These are phyloP conservation scores for Salix udensis DNA, from an alignment of 345 rosid genomes.

Conservation along the genomic window DNA sequence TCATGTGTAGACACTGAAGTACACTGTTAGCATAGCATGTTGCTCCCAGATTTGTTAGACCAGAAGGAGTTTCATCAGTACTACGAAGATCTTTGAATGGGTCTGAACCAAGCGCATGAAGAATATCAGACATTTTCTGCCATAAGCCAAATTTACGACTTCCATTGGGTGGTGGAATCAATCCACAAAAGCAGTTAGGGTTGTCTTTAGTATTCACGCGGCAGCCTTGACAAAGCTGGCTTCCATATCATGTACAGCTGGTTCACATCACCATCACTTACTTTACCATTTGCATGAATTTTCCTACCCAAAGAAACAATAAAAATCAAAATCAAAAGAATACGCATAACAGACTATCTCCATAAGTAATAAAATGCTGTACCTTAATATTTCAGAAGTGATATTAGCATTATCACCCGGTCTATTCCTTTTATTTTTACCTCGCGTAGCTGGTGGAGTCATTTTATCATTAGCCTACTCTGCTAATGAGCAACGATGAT, in stretches of 20 bases:
- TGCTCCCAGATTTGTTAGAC: conserved; percentile 89
- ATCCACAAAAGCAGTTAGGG: conserved; percentile 90
- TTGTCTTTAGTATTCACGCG: conserved; percentile 86
- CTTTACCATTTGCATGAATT: conserved; percentile 59
- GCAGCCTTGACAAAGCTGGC: conserved; percentile 90
- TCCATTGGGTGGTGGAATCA: conserved; percentile 76
- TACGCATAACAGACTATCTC: conserved; percentile 1
- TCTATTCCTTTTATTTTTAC: conserved; percentile 62
- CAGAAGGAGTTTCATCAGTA: conserved; percentile 71
- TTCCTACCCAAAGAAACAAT: conserved; percentile 44
- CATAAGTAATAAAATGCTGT: conserved; percentile 5
- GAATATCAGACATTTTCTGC: conserved; percentile 78
- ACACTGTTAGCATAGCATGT: conserved; percentile 99
- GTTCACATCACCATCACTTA: conserved; percentile 57
- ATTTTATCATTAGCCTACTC: conserved; percentile 40
- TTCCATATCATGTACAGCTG: conserved; percentile 68
- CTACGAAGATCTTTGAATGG: conserved; percentile 61
- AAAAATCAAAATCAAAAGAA: background rate
- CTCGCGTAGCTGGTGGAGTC: conserved; percentile 70
- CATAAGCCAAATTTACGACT: conserved; percentile 86
- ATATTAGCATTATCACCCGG: conserved; percentile 41
- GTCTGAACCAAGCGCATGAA: conserved; percentile 67
- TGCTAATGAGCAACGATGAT: conserved; percentile 9
- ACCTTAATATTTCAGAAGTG: conserved; percentile 58
- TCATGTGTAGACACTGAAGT: conserved; percentile 89